phyloP scores from a whole-genome alignment of 2,329 filamentous ascomycete species.

The Dothiorella sarmentorum region DNA sequence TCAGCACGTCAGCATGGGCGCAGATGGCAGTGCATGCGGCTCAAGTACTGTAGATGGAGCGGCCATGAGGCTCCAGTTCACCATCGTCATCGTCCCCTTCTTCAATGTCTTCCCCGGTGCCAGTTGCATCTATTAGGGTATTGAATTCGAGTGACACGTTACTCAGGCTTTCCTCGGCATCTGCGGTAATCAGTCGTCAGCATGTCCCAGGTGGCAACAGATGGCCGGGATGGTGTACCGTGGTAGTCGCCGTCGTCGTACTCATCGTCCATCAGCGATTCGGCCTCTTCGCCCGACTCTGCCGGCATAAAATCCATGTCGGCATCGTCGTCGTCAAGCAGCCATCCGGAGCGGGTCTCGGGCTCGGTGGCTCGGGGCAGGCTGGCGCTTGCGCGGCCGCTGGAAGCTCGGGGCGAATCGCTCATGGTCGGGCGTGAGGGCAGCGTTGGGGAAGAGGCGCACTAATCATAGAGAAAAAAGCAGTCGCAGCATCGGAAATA shows the following conservation, averaged over 20 bases:
- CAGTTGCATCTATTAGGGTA: slow-evolving; percentile 27
- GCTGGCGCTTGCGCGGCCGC: neutral
- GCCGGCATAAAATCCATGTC: slow-evolving; percentile 49
- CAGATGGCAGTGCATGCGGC: slow-evolving; percentile 15
- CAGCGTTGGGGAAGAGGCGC: neutral
- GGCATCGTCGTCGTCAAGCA: slow-evolving; percentile 39
- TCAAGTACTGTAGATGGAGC: slow-evolving; percentile 22
- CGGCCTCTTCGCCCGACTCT: slow-evolving; percentile 36
- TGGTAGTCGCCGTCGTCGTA: slow-evolving; percentile 36
- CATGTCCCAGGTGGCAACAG: neutral
- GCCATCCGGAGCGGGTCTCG: slow-evolving; percentile 23
- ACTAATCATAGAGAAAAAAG: neutral
- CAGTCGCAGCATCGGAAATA: neutral
- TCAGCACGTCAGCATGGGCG: slow-evolving; percentile 12
- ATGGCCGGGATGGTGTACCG: slow-evolving; percentile 25
- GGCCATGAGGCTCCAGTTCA: slow-evolving; percentile 30
- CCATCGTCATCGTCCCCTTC: slow-evolving; percentile 30
- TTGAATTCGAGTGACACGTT: slow-evolving; percentile 40
- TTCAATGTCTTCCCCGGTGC: slow-evolving; percentile 24
- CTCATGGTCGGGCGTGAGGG: slow-evolving; percentile 5
- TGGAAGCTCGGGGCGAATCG: neutral
- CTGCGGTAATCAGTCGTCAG: slow-evolving; percentile 25
- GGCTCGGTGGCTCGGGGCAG: neutral
- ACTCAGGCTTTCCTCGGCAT: slow-evolving; percentile 42
- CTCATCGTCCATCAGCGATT: slow-evolving; percentile 38